Base-by-base conservation (phyloP, 208 protist species). In the Leishmania turanica region DNA sequence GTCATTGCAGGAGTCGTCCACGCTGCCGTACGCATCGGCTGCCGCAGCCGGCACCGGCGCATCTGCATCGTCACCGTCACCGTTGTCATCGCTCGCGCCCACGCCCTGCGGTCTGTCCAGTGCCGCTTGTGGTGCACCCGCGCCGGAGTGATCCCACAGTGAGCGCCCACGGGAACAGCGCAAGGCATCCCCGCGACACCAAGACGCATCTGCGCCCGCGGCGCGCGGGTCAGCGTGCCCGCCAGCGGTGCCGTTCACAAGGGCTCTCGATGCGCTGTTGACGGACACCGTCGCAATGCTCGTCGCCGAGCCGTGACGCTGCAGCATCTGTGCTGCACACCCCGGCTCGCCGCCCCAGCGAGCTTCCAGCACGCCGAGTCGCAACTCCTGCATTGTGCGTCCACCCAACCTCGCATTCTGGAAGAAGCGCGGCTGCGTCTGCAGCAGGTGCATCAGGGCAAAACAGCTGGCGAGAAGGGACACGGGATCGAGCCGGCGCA, bases 361-460 rank as follows among this genome's bases (percentile, higher is more conserved):
- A 31, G 77, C 51, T 21, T 47, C 77, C 3, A 37, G 7, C 40
- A 85, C 82, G 42, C 54, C 82, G 4, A 37, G 31, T 3, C 77
- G 77, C 72, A 85, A 58, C 77, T 85, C 82, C 34, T 54, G 77
- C 77, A 85, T 31, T 6, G 82, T 45, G 47, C 60, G 47, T 9
- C 82, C 82, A 2, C 82, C 65, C 13, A 85, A 75, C 77, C 53
- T 72, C 19, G 82, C 82, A 4, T 68, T n/a, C 21, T 51, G 27
- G 47, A 82, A 81, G 76, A 78, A 79, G 31, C 15, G 27, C 8
- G 75, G n/a, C 5, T 85, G 82, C 7, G 77, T 71, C 27, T 76
- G 82, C 40, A 85, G 71, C 3, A 85, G 82, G 65, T 85, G 82
- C 24, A 81, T 78, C 64, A 82, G 73, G n/a, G 82, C 77, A 0